Conservation (phyloP, 805 yeast genomes). For the Candida montana region DNA sequence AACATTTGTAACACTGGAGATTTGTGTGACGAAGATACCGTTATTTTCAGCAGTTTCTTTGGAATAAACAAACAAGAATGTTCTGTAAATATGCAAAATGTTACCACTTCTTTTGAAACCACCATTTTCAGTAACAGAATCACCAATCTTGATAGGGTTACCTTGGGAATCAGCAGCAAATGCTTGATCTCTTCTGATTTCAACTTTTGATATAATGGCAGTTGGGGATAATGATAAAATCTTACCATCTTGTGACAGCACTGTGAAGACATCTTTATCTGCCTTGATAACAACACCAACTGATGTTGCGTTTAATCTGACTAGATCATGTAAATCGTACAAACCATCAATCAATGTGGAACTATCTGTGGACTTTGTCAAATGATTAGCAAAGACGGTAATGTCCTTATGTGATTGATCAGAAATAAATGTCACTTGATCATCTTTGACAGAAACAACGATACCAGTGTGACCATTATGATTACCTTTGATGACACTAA, state of each 20-base stretch:
- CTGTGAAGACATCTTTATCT: slow-evolving; percentile 79
- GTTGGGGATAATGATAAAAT: slow-evolving; percentile 66
- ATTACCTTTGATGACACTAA: slow-evolving; percentile 85
- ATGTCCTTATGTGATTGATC: slow-evolving; percentile 87
- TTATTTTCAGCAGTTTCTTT: slow-evolving; percentile 76
- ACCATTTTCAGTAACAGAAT: slow-evolving; percentile 77
- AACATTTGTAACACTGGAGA: slow-evolving; percentile 73
- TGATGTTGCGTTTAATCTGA: slow-evolving; percentile 75
- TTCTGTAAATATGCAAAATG: slow-evolving; percentile 80
- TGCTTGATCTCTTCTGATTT: slow-evolving; percentile 58
- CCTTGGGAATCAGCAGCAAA: slow-evolving; percentile 86
- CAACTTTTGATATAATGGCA: slow-evolving; percentile 75
- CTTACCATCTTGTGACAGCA: slow-evolving; percentile 79
- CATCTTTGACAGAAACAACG: slow-evolving; percentile 75
- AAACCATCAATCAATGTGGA: slow-evolving; percentile 68
- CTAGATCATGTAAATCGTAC: slow-evolving; percentile 84
- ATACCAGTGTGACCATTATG: slow-evolving; percentile 93
- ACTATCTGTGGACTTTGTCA: slow-evolving; percentile 88
- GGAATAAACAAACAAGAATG: slow-evolving; percentile 72
- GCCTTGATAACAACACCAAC: slow-evolving; percentile 90
- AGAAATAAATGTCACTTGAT: slow-evolving; percentile 83
- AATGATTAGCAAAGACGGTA: slow-evolving; percentile 86
- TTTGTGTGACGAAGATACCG: slow-evolving; percentile 82
- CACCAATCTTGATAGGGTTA: slow-evolving; percentile 81
- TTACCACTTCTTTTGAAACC: slow-evolving; percentile 89